Base-by-base conservation (phyloP, 495 filamentous ascomycete genomes). In the Penicillium angulare region DNA sequence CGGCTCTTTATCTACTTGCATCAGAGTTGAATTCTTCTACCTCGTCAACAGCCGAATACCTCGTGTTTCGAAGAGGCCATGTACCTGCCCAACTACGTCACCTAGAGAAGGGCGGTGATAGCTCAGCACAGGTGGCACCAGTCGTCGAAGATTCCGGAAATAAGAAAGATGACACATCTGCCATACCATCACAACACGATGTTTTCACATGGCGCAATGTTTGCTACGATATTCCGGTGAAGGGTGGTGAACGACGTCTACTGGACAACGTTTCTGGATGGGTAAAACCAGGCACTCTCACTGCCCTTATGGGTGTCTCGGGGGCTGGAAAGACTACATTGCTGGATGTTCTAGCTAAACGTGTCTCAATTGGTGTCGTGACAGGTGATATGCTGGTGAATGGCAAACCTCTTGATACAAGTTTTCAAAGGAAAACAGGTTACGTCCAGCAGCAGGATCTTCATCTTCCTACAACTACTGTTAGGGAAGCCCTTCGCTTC, bases 381-480 rank as follows among this genome's bases (percentile, higher is more conserved):
- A 74, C 64, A 3, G 79, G 79, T 2, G 76, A 80, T 32, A 77
- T 83, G 63, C 60, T 81, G 9, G 78, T 83, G 7, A 76, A 83
- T 52, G 79, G 79, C 1, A 62, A 63, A 26, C 60, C 70, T 3
- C 65, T 86, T 13, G 88, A 95, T 60, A 73, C 73, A 12, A 90
- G 87, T 0, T 96, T 96, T 75, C 88, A 92, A 55, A 80, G 92
- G 46, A 92, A 92, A 70, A 95, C 89, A 3, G 91, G 91, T 13
- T 97, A 96, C 56, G 92, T 90, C 6, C 89, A 96, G 60, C 92
- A 97, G 62, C 90, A 95, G 67, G 92, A 97, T 81, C 77, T 97
- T 2, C 91, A 95, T 67, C 76, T 92, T 9, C 72, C 83, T n/a
- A 92, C 89, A 0, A 81, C 84, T 0, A 97, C 91, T 3, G 91